Percentiles rank a stretch among this genome's conserved stretches.
These are phyloP conservation scores for Glebionis coronaria DNA, from an alignment of 129 eudicot genomes.

Conservation along the genomic window DNA sequence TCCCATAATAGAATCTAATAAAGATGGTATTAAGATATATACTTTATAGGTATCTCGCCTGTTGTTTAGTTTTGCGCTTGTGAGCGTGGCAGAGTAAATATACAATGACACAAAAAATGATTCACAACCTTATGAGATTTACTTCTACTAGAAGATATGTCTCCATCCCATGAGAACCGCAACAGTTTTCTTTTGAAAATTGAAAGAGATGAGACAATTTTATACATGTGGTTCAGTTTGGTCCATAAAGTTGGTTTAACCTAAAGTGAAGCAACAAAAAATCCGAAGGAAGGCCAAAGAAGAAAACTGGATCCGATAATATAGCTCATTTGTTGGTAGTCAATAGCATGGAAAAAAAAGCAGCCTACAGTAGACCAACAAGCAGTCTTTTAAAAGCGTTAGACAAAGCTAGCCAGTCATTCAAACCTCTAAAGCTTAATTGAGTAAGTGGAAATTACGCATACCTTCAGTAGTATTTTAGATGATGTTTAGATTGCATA, in stretches of 20 bases:
- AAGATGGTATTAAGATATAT: not conserved
- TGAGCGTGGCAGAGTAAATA: not conserved
- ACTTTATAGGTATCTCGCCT: not conserved
- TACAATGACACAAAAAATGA: not conserved
- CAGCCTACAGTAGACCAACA: not conserved
- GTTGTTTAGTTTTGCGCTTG: not conserved
- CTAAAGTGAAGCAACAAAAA: not conserved
- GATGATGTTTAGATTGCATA: not conserved
- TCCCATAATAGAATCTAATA: not conserved
- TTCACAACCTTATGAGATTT: not conserved
- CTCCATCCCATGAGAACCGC: not conserved
- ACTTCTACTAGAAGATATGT: not conserved
- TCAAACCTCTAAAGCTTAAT: not conserved
- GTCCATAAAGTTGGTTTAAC: not conserved
- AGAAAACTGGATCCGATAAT: not conserved
- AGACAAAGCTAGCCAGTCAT: not conserved
- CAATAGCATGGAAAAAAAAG: not conserved
- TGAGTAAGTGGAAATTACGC: not conserved
- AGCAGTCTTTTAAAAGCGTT: not conserved
- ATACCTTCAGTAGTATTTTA: not conserved
- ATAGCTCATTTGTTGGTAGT: not conserved
- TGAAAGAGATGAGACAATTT: not conserved
- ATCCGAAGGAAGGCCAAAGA: not conserved
- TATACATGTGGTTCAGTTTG: not conserved
- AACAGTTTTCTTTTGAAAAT: not conserved